Evolutionary conservation across 441 rosid genomes (phyloP).

Genomic region (Omphalea diandra): DNA sequence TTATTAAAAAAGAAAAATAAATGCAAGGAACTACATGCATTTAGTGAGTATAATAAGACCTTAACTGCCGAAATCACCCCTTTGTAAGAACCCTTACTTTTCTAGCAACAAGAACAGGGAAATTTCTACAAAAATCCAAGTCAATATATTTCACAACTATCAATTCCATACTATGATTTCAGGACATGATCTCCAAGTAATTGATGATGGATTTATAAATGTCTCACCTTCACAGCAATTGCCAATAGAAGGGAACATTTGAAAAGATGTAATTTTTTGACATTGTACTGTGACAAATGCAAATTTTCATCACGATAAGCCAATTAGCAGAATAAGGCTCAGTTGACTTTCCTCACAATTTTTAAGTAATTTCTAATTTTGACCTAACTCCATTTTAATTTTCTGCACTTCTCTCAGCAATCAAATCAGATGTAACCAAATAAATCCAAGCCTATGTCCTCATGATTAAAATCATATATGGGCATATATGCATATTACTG

Average conservation of each 20-base stretch:
- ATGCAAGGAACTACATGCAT: not conserved
- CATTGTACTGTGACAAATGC: not conserved
- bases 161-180: not conserved
- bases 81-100: not conserved
- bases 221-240: not conserved
- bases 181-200: not conserved
- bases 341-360: conserved; percentile 4
- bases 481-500: not conserved
- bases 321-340: not conserved
- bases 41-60: too few species aligned
- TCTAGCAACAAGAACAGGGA: not conserved
- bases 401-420: not conserved
- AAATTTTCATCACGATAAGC: not conserved
- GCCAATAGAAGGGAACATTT: not conserved
- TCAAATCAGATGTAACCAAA: not conserved
- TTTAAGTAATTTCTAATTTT: not conserved
- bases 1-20: not conserved
- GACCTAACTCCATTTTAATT: not conserved
- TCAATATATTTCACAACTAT: too few species aligned
- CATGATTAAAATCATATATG: not conserved
- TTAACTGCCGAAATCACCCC: not conserved
- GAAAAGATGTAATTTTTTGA: not conserved
- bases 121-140: not conserved
- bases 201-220: not conserved
- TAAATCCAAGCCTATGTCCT: not conserved